A percentile compares a stretch with the other conserved stretches of the same genome.
Conservation (phyloP, 2,329 filamentous ascomycete species). For the Penicillium brevicompactum region DNA sequence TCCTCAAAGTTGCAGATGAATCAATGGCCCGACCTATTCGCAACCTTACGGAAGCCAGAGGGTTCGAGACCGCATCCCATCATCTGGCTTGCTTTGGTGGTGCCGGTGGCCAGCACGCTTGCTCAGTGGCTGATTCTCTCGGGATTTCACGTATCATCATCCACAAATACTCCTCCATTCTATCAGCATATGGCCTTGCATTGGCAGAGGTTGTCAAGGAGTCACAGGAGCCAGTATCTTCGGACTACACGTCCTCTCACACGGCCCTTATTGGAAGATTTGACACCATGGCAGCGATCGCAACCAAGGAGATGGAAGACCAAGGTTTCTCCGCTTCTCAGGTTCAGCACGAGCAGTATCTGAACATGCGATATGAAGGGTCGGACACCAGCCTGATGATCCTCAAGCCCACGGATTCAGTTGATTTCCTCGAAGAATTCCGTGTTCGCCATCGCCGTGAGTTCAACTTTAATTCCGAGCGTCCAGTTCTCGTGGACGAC, state of each 20-base stretch:
- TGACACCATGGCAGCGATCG: slow-evolving; percentile 70
- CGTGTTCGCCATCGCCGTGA: slow-evolving; percentile 84
- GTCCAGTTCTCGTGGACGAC: slow-evolving; percentile 86
- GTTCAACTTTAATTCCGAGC: slow-evolving; percentile 84
- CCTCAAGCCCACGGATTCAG: slow-evolving; percentile 69
- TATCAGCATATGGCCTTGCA: slow-evolving; percentile 92
- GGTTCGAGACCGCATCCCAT: slow-evolving; percentile 87
- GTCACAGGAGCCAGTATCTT: slow-evolving; percentile 64
- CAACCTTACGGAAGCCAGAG: slow-evolving; percentile 87
- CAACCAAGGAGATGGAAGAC: slow-evolving; percentile 40
- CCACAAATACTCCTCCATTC: slow-evolving; percentile 86
- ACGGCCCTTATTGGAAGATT: slow-evolving; percentile 67
- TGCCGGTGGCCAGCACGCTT: slow-evolving; percentile 88
- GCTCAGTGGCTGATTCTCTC: slow-evolving; percentile 82
- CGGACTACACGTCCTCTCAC: slow-evolving; percentile 51
- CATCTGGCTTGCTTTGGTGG: slow-evolving; percentile 91
- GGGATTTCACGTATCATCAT: slow-evolving; percentile 84
- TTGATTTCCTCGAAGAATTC: slow-evolving; percentile 82
- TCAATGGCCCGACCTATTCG: slow-evolving; percentile 71
- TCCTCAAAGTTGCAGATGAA: slow-evolving; percentile 46
- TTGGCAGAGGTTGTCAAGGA: slow-evolving; percentile 92
- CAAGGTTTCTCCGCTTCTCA: slow-evolving; percentile 48
- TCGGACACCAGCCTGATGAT: slow-evolving; percentile 55
- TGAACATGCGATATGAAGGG: slow-evolving; percentile 55
- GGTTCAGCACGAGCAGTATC: slow-evolving; percentile 47